Percentiles rank a stretch among this genome's conserved stretches.
Conservation (phyloP, 495 filamentous ascomycete genomes). For the Xylaria acuta region DNA sequence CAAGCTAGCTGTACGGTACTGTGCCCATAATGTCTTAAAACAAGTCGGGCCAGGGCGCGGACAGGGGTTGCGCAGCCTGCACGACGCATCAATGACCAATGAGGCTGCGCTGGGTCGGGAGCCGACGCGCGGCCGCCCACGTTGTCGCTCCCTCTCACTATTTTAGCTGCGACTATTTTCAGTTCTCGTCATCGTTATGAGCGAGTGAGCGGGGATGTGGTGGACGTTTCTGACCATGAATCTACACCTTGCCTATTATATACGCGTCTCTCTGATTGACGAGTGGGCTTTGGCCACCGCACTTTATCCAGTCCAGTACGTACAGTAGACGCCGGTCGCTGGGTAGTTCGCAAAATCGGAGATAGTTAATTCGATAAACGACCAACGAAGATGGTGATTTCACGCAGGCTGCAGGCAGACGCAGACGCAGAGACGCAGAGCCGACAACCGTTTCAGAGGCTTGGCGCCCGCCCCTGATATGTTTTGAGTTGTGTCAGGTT, state of each 20-base stretch:
- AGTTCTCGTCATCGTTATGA: no score
- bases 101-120: slow-evolving; percentile 21
- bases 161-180: not conserved
- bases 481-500: slow-evolving; percentile 15
- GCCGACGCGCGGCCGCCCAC: slow-evolving; percentile 28
- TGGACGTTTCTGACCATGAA: no score
- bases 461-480: slow-evolving; percentile 15
- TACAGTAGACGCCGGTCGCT: not conserved
- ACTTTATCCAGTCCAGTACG: no score
- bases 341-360: not conserved
- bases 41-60: not conserved
- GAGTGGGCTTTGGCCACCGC: no score
- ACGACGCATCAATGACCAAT: slow-evolving; percentile 6
- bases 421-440: not conserved
- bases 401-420: not conserved
- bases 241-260: no score
- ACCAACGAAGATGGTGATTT: not conserved
- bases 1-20: not conserved
- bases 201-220: no score
- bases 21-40: slow-evolving; percentile 1
- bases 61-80: not conserved
- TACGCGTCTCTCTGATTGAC: no score
- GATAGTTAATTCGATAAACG: not conserved
- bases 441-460: slow-evolving; percentile 12
- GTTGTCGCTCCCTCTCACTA: slow-evolving; percentile 22